These are phyloP conservation scores for Plasmodium vivax DNA, from an alignment of 169 alveolate genomes.

Conservation along the genomic window DNA sequence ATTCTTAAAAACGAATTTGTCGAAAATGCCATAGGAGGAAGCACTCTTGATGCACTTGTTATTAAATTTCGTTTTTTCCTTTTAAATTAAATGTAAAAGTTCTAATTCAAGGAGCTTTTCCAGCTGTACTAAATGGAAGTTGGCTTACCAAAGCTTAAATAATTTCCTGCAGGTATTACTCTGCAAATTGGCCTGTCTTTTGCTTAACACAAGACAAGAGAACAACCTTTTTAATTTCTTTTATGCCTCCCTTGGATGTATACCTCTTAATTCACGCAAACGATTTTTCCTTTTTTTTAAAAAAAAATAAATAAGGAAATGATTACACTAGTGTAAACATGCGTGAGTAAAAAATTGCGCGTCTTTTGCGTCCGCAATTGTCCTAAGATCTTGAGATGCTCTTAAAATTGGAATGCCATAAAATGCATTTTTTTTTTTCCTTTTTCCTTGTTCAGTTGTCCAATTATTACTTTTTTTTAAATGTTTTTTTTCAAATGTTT, in stretches of 20 bases:
- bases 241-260: background rate
- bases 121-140: background rate
- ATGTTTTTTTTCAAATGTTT: background rate
- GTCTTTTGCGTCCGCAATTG: background rate
- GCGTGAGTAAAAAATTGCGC: background rate
- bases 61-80: background rate
- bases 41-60: conserved; percentile 6
- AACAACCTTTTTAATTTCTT: background rate
- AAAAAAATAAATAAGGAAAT: background rate
- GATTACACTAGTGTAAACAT: background rate
- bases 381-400: background rate
- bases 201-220: background rate
- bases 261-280: background rate
- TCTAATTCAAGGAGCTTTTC: background rate
- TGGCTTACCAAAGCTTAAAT: background rate
- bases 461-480: background rate
- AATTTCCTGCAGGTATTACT: background rate
- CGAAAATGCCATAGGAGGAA: background rate
- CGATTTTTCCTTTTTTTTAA: background rate
- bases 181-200: background rate
- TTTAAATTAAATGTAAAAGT: background rate
- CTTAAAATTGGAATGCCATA: background rate
- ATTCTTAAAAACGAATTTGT: background rate
- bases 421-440: background rate
- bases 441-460: background rate